These are phyloP conservation scores for Annona cherimola DNA, from an alignment of 164 flowering plant genomes.

Conservation along the genomic window DNA sequence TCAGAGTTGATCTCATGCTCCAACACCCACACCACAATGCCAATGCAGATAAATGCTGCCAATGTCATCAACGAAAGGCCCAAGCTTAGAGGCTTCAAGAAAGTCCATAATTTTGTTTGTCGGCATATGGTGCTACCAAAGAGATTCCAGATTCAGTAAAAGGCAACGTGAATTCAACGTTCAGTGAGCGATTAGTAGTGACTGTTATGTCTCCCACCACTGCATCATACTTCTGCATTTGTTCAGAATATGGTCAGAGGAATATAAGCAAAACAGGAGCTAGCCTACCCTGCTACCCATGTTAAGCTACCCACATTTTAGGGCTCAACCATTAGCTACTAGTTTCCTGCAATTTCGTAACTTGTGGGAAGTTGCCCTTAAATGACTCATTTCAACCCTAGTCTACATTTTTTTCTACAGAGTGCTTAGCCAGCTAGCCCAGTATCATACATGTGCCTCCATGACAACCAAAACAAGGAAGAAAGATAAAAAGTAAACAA, in stretches of 20 bases:
- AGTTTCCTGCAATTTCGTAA: no score
- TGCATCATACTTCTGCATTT: constrained; percentile 25
- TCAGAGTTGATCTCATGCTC: constrained; percentile 44
- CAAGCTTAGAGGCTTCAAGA: constrained; percentile 38
- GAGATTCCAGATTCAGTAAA: constrained; percentile 41
- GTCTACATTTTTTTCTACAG: no score
- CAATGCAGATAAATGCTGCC: constrained; percentile 34
- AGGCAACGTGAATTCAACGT: constrained; percentile 43
- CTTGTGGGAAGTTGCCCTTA: no score
- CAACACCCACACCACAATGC: constrained; percentile 46
- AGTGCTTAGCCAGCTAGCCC: no score
- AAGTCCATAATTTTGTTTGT: constrained; percentile 28
- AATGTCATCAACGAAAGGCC: constrained; percentile 35
- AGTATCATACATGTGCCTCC: no score
- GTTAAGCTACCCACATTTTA: no score
- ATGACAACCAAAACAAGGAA: no score
- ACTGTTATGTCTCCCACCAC: constrained; percentile 47
- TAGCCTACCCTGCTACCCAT: no score
- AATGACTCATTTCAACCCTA: no score
- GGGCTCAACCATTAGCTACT: no score
- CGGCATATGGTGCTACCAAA: constrained; percentile 32
- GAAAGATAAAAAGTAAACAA: no score
- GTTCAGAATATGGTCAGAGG: neutral
- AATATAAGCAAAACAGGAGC: no score
- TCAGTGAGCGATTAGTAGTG: constrained; percentile 30